Conservation (phyloP, 352 stramenopile genomes). For the Globisporangium heterothallicum region DNA sequence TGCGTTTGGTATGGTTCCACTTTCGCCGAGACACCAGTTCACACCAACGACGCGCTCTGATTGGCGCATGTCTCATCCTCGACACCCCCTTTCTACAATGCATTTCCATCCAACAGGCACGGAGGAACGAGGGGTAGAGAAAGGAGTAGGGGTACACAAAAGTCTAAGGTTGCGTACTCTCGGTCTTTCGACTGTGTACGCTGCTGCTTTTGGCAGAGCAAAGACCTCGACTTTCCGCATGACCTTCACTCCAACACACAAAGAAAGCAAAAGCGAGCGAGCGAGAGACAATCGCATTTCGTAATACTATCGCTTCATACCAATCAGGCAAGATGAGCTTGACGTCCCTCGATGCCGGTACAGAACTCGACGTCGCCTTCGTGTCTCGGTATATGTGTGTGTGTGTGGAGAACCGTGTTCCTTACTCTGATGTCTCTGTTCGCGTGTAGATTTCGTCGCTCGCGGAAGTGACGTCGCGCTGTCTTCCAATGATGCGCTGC, state of each 20-base stretch:
- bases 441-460: neutral
- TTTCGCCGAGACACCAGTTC: neutral
- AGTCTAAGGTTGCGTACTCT: neutral
- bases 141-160: neutral
- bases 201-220: no score
- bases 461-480: neutral
- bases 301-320: no score
- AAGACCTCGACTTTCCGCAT: no score
- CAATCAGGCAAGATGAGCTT: no score
- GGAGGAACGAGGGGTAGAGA: neutral
- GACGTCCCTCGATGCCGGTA: neutral
- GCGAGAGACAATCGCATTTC: neutral
- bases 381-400: neutral
- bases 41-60: neutral
- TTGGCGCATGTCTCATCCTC: neutral
- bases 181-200: neutral
- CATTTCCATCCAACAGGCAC: neutral
- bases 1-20: neutral
- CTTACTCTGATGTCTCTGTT: neutral
- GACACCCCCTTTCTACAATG: no score
- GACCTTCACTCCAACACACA: no score
- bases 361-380: neutral
- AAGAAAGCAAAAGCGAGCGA: neutral
- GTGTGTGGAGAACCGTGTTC: neutral
- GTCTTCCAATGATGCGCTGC: neutral